phyloP scores from a whole-genome alignment of 208 protist species.

The Kentomonas sorsogonicus region DNA sequence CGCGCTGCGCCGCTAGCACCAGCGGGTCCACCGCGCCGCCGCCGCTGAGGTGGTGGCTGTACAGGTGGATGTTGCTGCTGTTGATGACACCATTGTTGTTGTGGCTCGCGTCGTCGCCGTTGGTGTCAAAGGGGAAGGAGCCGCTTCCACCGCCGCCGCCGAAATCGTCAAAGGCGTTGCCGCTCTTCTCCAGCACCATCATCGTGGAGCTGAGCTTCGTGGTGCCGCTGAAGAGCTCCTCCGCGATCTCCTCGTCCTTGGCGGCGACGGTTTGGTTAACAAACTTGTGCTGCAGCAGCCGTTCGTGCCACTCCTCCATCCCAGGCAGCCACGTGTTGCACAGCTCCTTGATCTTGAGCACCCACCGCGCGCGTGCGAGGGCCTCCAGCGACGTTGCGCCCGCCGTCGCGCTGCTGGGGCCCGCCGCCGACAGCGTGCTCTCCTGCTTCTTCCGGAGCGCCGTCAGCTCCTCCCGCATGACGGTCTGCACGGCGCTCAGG shows the following conservation, averaged over 20 bases:
- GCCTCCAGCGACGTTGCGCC: background rate
- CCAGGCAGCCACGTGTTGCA: slow-evolving; percentile 27
- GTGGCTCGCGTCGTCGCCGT: too few species aligned
- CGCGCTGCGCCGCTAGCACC: slow-evolving; percentile 86
- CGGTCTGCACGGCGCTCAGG: slow-evolving; percentile 49
- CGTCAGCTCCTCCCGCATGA: slow-evolving; percentile 51
- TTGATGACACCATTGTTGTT: too few species aligned
- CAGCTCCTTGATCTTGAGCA: slow-evolving; percentile 41
- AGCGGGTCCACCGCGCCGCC: slow-evolving; percentile 54
- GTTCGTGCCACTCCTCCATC: slow-evolving; percentile 13
- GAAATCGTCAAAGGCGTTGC: too few species aligned
- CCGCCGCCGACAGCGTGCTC: background rate
- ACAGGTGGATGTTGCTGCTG: background rate
- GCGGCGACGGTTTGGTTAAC: slow-evolving; percentile 22
- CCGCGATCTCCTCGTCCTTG: slow-evolving; percentile 17
- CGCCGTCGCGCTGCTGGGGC: background rate
- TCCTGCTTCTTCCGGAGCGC: background rate
- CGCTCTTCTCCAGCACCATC: too few species aligned
- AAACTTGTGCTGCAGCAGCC: slow-evolving; percentile 27
- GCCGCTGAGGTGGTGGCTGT: background rate
- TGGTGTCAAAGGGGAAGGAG: too few species aligned
- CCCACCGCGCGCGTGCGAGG: slow-evolving; percentile 36
- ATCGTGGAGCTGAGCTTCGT: too few species aligned
- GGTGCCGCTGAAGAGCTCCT: slow-evolving; percentile 10
- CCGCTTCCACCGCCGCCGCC: background rate